Conservation (phyloP, 805 yeast species). For the Nakazawaea peltata region DNA sequence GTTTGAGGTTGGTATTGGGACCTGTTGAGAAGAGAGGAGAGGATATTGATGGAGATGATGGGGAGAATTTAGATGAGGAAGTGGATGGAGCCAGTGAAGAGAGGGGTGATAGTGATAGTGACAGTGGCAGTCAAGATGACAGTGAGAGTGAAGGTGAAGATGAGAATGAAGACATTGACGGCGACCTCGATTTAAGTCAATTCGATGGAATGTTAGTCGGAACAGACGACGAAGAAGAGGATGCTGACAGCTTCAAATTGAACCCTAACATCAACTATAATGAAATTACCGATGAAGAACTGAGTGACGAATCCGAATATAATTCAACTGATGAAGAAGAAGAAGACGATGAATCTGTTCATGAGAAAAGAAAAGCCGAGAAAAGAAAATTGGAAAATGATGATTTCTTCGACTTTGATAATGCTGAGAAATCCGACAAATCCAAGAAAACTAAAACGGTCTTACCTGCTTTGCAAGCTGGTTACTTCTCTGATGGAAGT, state of each 20-base stretch:
- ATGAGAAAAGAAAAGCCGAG: slow-evolving; percentile 5
- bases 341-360: slow-evolving; percentile 6
- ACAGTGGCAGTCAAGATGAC: slow-evolving; percentile 15
- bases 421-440: slow-evolving; percentile 16
- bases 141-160: slow-evolving; percentile 14
- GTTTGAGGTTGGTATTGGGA: slow-evolving; percentile 19
- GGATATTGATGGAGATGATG: slow-evolving; percentile 18
- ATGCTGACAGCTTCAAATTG: slow-evolving; percentile 17
- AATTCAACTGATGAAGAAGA: slow-evolving; percentile 14
- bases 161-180: slow-evolving; percentile 16
- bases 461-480: slow-evolving; percentile 68
- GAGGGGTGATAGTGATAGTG: slow-evolving; percentile 12
- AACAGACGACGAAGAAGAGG: slow-evolving; percentile 35
- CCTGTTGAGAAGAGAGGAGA: slow-evolving; percentile 16
- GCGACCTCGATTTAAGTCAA: slow-evolving; percentile 17
- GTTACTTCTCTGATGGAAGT: slow-evolving; percentile 83
- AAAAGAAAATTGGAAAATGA: slow-evolving; percentile 20
- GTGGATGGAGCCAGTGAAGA: slow-evolving; percentile 9
- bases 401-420: slow-evolving; percentile 30
- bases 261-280: slow-evolving; percentile 40
- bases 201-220: slow-evolving; percentile 34
- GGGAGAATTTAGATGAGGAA: slow-evolving; percentile 15
- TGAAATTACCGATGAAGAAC: slow-evolving; percentile 61
- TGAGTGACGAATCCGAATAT: slow-evolving; percentile 28
- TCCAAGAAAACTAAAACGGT: slow-evolving; percentile 22